Evolutionary conservation across 208 protist genomes (phyloP).

Genomic region (Blechomonas ayalai): DNA sequence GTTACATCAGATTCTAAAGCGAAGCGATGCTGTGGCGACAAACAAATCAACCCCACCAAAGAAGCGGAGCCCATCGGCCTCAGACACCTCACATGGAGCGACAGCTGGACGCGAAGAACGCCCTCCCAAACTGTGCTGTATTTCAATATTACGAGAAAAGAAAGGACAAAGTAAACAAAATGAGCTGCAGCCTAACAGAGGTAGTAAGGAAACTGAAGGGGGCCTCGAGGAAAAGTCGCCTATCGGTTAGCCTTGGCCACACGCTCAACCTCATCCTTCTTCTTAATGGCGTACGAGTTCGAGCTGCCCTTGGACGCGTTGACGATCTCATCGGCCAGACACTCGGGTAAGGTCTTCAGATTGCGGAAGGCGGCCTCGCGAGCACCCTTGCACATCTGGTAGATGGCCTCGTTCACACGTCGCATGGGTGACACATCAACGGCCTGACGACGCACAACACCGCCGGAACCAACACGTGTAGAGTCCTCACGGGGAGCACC

Average conservation of each 20-base stretch:
- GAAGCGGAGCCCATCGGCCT: too few relatives aligned
- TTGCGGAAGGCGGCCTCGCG: conserved; percentile 98
- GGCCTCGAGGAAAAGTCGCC: conserved; percentile 17
- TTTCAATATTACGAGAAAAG: conserved; percentile 10
- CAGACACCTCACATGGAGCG: too few relatives aligned
- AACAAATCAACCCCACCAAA: too few relatives aligned
- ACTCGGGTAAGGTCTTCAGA: conserved; percentile 99
- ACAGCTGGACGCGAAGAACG: too few relatives aligned
- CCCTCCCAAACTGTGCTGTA: too few relatives aligned
- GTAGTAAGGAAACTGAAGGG: conserved; percentile 6
- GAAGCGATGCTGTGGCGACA: neutral
- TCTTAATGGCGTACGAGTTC: conserved; percentile 99
- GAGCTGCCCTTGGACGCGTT: conserved; percentile 97
- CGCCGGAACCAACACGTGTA: conserved; percentile 98
- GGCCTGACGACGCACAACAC: conserved; percentile 99
- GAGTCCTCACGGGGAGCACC: conserved; percentile 99
- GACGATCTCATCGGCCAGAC: conserved; percentile 99
- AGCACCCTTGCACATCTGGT: conserved; percentile 96
- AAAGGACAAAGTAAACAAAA: conserved; percentile 11
- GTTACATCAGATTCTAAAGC: conserved; percentile 7
- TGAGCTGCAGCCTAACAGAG: neutral
- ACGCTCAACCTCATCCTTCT: conserved; percentile 99
- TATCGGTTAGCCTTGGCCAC: conserved; percentile 99
- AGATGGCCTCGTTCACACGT: conserved; percentile 98
- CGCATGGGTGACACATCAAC: conserved; percentile 99